A percentile compares a stretch with the other conserved stretches of the same genome.
Evolutionary conservation across 495 filamentous ascomycete genomes (phyloP).

Genomic region (Neurospora sublineolata): DNA sequence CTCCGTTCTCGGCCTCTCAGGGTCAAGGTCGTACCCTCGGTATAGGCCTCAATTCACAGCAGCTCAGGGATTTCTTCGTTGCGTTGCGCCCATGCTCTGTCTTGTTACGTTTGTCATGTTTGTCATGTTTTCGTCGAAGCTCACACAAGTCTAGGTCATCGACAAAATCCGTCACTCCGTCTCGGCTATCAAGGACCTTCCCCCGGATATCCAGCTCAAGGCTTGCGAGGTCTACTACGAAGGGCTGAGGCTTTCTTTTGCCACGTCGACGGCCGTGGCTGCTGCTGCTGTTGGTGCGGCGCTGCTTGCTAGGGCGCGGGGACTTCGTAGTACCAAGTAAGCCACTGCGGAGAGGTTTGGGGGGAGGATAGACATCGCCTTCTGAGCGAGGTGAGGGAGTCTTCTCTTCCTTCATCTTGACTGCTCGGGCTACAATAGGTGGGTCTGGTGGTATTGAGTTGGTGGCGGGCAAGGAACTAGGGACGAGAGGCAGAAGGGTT

Average conservation of each 20-base stretch:
- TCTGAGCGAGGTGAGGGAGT: neutral
- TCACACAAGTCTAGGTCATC: conserved; percentile 33
- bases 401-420: neutral
- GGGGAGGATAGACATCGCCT: neutral
- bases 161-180: conserved; percentile 52
- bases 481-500: neutral
- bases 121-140: neutral
- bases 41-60: neutral
- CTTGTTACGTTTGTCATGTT: neutral
- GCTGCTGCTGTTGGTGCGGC: conserved; percentile 38
- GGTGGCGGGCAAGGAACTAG: neutral
- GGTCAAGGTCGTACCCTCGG: neutral
- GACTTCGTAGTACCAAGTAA: conserved; percentile 27
- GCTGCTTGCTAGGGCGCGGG: conserved; percentile 38
- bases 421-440: neutral
- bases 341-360: neutral
- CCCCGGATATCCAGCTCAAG: conserved; percentile 47
- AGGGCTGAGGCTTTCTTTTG: conserved; percentile 44
- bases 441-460: neutral
- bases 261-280: conserved; percentile 40
- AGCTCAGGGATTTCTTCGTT: neutral
- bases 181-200: conserved; percentile 40
- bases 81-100: neutral
- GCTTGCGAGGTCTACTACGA: conserved; percentile 49
- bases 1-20: neutral